Evolutionary conservation across 1,284 basidiomycete species (phyloP), one percentile per base, ranked within the genome.

Genomic region (Rhodotorula sp.): DNA sequence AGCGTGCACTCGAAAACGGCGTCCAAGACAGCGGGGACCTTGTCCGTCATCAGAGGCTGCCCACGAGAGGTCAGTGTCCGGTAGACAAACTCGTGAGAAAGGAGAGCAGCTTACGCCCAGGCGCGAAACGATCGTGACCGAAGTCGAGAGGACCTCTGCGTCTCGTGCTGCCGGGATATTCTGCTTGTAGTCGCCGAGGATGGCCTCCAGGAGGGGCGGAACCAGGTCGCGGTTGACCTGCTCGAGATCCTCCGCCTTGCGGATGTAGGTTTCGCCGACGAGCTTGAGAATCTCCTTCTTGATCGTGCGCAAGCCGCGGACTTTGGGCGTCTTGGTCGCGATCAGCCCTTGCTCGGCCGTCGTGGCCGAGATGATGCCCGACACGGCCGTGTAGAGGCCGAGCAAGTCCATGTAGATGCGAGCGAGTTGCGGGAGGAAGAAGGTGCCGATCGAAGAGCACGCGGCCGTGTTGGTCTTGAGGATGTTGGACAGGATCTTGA

Each of bases 391-490:
- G 86, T 99, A 99, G 70, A 99, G 84, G 21, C 95, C 96, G 43
- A 99, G 87, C 94, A 99, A 97, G 81, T 99, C 97, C 79, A 98
- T 85, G 87, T 97, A 99, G 82, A 99, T 90, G 57, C 94, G 88
- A 16, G 92, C 94, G 62, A 99, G 90, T 81, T 99, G 97, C 20
- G 97, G 96, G 2, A 97, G 85, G 84, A 97, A 99, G 86, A 97
- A 96, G 76, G 91, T 90, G 54, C 97, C 97, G 70, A 98, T 97
- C 47, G 96, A 98, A 3, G 91, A 91, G 82, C 96, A 99, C 1
- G 97, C 95, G 8, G 97, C 92, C 23, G 98, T 96, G 82, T 99
- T 99, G 20, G 97, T 99, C 85, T 99, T 99, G 79, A 99, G 86
- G 60, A 99, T 93, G 79, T 99, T 99, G 52, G 92, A 89, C 64